A percentile compares a stretch with the other conserved stretches of the same genome.
Evolutionary conservation across 768 basidiomycete species (phyloP).

Genomic region (Mycena latifolia): DNA sequence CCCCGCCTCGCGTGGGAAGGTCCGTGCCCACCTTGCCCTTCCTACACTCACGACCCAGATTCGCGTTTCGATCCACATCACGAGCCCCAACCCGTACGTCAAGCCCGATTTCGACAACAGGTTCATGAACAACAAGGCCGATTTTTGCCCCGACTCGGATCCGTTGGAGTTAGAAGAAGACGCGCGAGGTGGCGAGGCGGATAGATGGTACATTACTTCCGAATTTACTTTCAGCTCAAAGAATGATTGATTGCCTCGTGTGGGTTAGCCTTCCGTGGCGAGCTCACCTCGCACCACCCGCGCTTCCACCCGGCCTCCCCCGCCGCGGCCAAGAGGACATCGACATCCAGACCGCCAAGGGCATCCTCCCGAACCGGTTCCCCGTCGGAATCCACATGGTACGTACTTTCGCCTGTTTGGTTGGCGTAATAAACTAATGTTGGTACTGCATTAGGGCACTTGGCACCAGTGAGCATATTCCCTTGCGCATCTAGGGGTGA

Average conservation of each 20-base stretch:
- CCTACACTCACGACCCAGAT: background rate
- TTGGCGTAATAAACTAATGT: background rate
- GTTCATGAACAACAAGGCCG: conserved; percentile 86
- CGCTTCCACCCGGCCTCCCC: conserved; percentile 79
- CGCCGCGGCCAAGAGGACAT: conserved; percentile 71
- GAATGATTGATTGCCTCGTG: background rate
- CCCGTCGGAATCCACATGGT: conserved; percentile 82
- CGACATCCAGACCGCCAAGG: conserved; percentile 76
- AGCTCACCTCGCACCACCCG: conserved; percentile 79
- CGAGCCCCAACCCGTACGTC: conserved; percentile 69
- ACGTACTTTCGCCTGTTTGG: conserved; percentile 24
- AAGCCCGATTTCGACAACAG: conserved; percentile 78
- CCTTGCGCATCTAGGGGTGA: too few species aligned
- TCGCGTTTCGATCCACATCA: conserved; percentile 68
- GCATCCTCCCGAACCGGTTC: conserved; percentile 68
- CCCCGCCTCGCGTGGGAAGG: conserved; percentile 80
- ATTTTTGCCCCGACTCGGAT: conserved; percentile 82
- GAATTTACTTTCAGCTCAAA: background rate
- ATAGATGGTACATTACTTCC: conserved; percentile 76
- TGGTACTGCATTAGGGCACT: conserved; percentile 48
- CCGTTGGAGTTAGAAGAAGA: conserved; percentile 85
- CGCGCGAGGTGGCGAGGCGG: conserved; percentile 75
- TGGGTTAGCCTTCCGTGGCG: conserved; percentile 72
- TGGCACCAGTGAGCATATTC: conserved; percentile 55
- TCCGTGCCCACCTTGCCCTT: conserved; percentile 34